Evolutionary conservation across 805 yeast genomes (phyloP).

Genomic region (Lipomyces spencermartinsiae): DNA sequence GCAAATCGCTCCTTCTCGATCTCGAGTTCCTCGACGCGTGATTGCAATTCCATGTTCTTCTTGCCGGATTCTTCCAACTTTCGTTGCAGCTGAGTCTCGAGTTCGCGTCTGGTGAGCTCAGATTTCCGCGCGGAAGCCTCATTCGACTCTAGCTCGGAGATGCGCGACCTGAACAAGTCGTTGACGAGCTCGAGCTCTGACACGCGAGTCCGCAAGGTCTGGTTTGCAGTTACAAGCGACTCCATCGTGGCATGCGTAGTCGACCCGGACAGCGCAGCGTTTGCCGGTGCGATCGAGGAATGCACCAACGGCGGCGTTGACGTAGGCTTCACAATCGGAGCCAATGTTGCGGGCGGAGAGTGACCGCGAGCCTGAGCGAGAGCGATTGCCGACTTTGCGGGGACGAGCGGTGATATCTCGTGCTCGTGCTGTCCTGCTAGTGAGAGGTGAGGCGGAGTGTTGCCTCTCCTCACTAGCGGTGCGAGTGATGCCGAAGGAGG

Average conservation of each 20-base stretch:
- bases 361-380: not conserved
- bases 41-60: conserved; percentile 32
- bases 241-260: conserved; percentile 27
- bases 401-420: conserved; percentile 13
- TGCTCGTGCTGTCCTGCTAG: conserved; percentile 13
- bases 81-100: conserved; percentile 56
- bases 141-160: conserved; percentile 72
- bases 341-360: conserved; percentile 13
- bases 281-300: conserved; percentile 11
- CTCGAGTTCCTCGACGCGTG: conserved; percentile 33
- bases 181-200: conserved; percentile 89
- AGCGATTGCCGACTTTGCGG: not conserved
- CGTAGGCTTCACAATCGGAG: conserved; percentile 2
- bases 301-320: not conserved
- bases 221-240: conserved; percentile 43
- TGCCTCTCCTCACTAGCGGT: conserved; percentile 12
- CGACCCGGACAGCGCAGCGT: conserved; percentile 11
- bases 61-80: conserved; percentile 36
- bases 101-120: conserved; percentile 44
- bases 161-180: conserved; percentile 82
- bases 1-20: conserved; percentile 17
- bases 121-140: conserved; percentile 47
- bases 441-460: conserved; percentile 21
- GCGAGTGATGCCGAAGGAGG: conserved; percentile 28
- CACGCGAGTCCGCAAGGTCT: conserved; percentile 71